A percentile compares a stretch with the other conserved stretches of the same genome.
Conservation (phyloP, 257 asterid genomes). For the Solanum corneliomulleri region DNA sequence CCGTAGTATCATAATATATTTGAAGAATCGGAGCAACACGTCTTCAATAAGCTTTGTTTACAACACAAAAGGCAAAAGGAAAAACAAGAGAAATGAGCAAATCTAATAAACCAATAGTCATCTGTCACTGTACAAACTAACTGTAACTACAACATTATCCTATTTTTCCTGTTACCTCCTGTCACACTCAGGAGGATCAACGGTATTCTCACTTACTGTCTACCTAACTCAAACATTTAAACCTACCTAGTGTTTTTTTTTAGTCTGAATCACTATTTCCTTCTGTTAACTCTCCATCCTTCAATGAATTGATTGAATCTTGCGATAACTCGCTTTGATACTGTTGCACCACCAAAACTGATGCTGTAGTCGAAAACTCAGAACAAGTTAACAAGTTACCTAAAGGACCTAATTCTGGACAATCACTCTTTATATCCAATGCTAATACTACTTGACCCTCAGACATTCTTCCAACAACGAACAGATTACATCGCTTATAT, state of each 20-base stretch:
- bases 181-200: neutral
- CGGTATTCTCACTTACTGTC: neutral
- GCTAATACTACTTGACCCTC: conserved; percentile 32
- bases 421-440: conserved; percentile 18
- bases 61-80: neutral
- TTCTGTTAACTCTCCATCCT: conserved; percentile 5
- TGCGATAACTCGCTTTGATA: conserved; percentile 20
- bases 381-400: conserved; percentile 36
- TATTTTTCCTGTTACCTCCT: neutral
- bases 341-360: conserved; percentile 58
- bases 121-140: neutral
- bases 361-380: conserved; percentile 27
- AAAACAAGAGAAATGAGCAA: neutral
- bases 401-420: conserved; percentile 44
- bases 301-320: conserved; percentile 20
- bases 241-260: neutral
- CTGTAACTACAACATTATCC: neutral
- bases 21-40: neutral
- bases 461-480: conserved; percentile 35
- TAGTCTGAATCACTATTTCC: conserved; percentile 7
- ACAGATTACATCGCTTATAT: conserved; percentile 24
- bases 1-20: too few species aligned
- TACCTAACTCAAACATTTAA: neutral
- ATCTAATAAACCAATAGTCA: neutral
- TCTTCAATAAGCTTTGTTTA: neutral